Evolutionary conservation across 495 filamentous ascomycete species (phyloP).

Genomic region (Arthonia radiata): DNA sequence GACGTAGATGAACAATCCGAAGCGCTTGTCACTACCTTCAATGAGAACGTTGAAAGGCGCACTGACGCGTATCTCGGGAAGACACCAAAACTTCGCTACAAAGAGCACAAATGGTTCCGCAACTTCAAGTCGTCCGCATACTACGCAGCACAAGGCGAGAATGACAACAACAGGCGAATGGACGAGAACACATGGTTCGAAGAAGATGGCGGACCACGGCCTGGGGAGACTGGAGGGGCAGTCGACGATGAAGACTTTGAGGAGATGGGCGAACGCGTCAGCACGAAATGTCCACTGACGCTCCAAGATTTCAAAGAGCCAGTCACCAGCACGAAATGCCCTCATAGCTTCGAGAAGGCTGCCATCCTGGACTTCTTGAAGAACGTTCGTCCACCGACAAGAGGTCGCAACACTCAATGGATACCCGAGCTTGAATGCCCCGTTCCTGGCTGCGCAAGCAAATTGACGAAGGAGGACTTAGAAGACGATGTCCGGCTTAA

Average conservation of each 20-base stretch:
- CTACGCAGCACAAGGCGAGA: no score
- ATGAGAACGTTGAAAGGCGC: no score
- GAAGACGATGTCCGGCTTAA: slow-evolving; percentile 13
- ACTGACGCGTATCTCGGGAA: no score
- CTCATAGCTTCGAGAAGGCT: slow-evolving; percentile 54
- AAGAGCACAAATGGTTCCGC: no score
- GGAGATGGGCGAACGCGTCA: slow-evolving; percentile 40
- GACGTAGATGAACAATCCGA: no score
- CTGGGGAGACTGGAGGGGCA: no score
- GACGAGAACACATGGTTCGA: no score
- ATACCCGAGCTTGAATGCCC: slow-evolving; percentile 14
- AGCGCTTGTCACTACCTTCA: no score
- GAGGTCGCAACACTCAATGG: slow-evolving; percentile 7
- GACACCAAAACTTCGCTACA: no score
- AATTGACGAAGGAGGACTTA: slow-evolving; percentile 14
- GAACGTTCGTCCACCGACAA: slow-evolving; percentile 9
- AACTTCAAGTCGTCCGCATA: no score
- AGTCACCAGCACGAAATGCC: slow-evolving; percentile 49
- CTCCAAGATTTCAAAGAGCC: slow-evolving; percentile 48
- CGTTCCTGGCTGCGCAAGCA: slow-evolving; percentile 15
- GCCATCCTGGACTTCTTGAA: slow-evolving; percentile 43
- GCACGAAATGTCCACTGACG: slow-evolving; percentile 62
- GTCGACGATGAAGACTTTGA: slow-evolving; percentile 52
- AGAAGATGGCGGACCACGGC: no score
- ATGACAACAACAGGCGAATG: no score